Percentiles rank a stretch among this genome's conserved stretches.
Conservation (phyloP, 1,284 basidiomycete genomes). For the Coniferiporia sulphurascens region DNA sequence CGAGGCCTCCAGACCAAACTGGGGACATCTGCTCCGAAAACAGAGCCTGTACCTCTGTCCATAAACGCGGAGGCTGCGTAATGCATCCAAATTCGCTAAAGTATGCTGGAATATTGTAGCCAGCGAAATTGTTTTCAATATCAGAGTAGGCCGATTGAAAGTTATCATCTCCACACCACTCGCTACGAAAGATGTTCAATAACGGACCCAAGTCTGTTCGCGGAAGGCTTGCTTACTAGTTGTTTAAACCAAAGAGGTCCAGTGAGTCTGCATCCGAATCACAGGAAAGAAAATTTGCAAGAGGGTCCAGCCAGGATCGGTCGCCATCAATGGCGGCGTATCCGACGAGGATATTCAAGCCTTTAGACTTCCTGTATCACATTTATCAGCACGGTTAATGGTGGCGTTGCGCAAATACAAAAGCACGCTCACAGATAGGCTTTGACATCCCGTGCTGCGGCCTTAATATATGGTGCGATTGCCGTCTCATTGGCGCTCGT, state of each 20-base stretch:
- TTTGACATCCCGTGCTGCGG: slow-evolving; percentile 84
- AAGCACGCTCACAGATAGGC: slow-evolving; percentile 60
- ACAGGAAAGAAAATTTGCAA: slow-evolving; percentile 82
- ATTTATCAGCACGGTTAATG: not conserved
- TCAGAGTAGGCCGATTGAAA: slow-evolving; percentile 52
- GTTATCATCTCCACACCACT: slow-evolving; percentile 76
- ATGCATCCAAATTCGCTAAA: slow-evolving; percentile 90
- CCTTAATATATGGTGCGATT: slow-evolving; percentile 82
- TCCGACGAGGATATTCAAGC: slow-evolving; percentile 68
- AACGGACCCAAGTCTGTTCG: slow-evolving; percentile 8
- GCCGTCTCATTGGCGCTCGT: slow-evolving; percentile 50
- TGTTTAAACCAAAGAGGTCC: slow-evolving; percentile 82
- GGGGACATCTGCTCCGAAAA: slow-evolving; percentile 68
- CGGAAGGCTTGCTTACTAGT: slow-evolving; percentile 50
- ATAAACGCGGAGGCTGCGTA: slow-evolving; percentile 58
- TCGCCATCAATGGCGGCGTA: slow-evolving; percentile 84
- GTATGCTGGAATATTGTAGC: slow-evolving; percentile 79
- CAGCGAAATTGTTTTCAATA: slow-evolving; percentile 51
- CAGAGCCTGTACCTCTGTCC: slow-evolving; percentile 78
- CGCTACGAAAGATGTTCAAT: slow-evolving; percentile 34
- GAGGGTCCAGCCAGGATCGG: slow-evolving; percentile 56
- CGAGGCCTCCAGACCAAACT: slow-evolving; percentile 85
- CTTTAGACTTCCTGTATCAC: slow-evolving; percentile 53
- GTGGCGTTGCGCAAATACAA: slow-evolving; percentile 11
- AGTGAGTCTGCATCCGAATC: slow-evolving; percentile 67